Conservation (phyloP, 495 filamentous ascomycete species). For the Neurospora sp. region DNA sequence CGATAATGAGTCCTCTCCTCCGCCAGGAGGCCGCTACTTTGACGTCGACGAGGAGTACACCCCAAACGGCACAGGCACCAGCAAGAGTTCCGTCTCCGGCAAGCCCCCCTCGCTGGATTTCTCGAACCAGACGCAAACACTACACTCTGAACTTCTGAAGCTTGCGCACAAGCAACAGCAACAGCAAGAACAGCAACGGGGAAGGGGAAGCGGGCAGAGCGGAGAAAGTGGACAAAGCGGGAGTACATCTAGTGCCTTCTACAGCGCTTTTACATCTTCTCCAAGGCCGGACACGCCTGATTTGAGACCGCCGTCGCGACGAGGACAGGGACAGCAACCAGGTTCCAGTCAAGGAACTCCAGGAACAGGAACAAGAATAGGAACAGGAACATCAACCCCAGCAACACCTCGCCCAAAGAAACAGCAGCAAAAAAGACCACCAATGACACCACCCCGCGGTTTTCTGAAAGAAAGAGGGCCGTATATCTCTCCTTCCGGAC, state of each 20-base stretch:
- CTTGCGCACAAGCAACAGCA: background rate
- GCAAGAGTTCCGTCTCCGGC: background rate
- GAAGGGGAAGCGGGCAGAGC: background rate
- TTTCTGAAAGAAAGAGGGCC: background rate
- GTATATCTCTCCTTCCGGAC: background rate
- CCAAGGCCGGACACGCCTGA: background rate
- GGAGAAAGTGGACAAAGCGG: background rate
- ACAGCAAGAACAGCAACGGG: background rate
- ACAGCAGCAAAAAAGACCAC: background rate
- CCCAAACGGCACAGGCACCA: background rate
- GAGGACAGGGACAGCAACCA: background rate
- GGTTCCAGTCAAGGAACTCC: background rate
- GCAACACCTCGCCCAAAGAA: background rate
- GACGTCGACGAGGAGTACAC: background rate
- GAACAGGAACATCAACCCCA: background rate
- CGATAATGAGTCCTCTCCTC: background rate
- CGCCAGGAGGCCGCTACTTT: background rate
- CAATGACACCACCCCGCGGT: background rate
- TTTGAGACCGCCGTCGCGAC: background rate
- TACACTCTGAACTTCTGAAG: background rate
- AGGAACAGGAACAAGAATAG: background rate
- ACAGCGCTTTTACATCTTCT: background rate
- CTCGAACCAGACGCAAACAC: background rate
- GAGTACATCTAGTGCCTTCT: background rate
- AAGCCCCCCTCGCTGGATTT: background rate